Evolutionary conservation across 805 yeast species (phyloP), one percentile per base, ranked within the genome.

Genomic region (Kodamaea kaohsiungensis): DNA sequence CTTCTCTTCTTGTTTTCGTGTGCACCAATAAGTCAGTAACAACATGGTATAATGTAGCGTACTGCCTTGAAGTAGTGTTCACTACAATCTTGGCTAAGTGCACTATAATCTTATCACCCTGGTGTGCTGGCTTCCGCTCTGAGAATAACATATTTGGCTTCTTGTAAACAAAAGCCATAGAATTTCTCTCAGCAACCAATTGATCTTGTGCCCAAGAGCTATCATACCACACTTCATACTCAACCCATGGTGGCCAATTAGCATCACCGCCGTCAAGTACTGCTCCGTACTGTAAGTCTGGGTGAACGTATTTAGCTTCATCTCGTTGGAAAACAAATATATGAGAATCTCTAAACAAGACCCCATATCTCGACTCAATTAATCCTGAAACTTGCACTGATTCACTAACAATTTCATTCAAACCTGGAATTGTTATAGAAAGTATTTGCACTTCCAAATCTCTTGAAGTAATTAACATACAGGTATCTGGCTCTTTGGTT

Each of bases 231-330:
- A 86, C 75, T 63, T 90, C 96, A 46, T 81, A 65, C 2, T 91
- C 91, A 22, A 91, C 67, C 91, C 96, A 92, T 0, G 97, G 96
- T 1, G 97, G 97, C 98, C 97, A 92, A 17, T 74, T 71, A 7
- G 69, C 62, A 7, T 63, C 67, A 1, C 87, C 80, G 0, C 19
- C 25, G 17, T 48, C 45, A 19, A 52, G 54, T 7, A 43, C 46
- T 2, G 49, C 49, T 5, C 61, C 62, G 46, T 60, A 60, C 38
- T 53, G 58, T 3, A 55, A 43, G 16, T 53, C 53, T 3, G 61
- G 57, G n/a, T 57, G 61, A 1, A 61, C 52, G 3, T 63, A 55
- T 7, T 65, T 57, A 25, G 59, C 56, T 15, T 67, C 67, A 12
- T 64, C 70, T 49, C 76, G 72, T 27, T 76, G 73, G 46, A 85